Conservation (phyloP, 2,329 filamentous ascomycete genomes). For the Xylariales sp. region DNA sequence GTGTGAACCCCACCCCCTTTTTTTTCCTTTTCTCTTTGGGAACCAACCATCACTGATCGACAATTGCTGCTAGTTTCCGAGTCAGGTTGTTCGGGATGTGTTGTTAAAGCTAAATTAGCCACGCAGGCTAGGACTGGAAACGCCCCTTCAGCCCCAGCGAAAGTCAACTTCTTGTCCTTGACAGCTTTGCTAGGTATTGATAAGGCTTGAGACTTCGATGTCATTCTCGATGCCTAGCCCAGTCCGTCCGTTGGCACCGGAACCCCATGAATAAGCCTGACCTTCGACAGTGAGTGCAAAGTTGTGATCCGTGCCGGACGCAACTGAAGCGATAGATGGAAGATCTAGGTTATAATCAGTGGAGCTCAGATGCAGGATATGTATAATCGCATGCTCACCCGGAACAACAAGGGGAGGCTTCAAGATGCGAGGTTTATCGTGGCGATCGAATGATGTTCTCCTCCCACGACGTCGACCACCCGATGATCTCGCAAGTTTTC, state of each 20-base stretch:
- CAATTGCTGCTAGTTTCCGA: too few relatives aligned
- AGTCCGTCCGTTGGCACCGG: neutral
- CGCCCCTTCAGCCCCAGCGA: neutral
- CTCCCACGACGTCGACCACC: neutral
- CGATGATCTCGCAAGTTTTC: neutral
- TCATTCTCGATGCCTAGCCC: neutral
- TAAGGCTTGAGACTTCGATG: constrained; percentile 5
- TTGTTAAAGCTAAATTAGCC: neutral
- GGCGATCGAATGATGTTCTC: neutral
- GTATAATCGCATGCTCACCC: neutral
- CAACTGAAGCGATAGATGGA: neutral
- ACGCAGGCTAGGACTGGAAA: neutral
- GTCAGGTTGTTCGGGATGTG: too few relatives aligned
- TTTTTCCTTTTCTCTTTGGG: too few relatives aligned
- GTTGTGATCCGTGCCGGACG: neutral
- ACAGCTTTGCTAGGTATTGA: neutral
- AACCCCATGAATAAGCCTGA: neutral
- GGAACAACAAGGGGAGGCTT: neutral
- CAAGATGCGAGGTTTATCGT: neutral
- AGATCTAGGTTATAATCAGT: neutral
- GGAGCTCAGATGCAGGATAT: neutral
- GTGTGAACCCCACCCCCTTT: too few relatives aligned
- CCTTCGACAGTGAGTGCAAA: neutral
- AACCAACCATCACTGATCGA: too few relatives aligned
- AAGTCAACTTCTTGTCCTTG: neutral